phyloP scores from a whole-genome alignment of 2,329 filamentous ascomycete species.

The Blastomyces silverae region DNA sequence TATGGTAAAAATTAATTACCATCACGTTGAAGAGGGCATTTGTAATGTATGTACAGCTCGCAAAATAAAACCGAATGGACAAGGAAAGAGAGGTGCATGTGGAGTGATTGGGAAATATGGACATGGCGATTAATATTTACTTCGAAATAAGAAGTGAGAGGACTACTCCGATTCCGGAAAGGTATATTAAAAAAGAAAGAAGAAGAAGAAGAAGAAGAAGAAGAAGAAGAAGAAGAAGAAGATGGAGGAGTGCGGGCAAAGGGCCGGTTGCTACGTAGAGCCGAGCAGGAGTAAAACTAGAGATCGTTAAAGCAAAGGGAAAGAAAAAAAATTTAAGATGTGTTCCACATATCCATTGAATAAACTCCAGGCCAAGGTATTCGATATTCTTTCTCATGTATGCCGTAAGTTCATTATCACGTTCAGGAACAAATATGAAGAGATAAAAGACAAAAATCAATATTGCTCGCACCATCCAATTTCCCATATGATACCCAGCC shows the following conservation, averaged over 20 bases:
- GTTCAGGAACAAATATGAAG: neutral
- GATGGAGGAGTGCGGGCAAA: no score
- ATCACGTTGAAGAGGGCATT: neutral
- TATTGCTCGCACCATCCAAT: neutral
- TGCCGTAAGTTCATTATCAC: neutral
- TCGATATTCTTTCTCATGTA: neutral
- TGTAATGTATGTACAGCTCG: neutral
- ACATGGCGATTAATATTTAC: no score
- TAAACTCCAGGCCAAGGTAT: constrained; percentile 1
- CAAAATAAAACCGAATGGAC: neutral
- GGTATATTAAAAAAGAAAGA: no score
- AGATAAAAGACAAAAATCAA: neutral
- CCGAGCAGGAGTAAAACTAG: neutral
- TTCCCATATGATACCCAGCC: neutral
- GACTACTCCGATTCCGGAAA: no score
- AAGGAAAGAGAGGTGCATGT: neutral
- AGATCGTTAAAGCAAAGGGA: neutral
- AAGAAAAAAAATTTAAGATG: neutral
- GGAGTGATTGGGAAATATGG: no score
- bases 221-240: no score
- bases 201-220: no score
- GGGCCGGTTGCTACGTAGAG: neutral
- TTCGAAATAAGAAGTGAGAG: no score
- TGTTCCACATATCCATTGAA: constrained; percentile 5
- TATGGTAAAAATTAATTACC: neutral